Base-by-base conservation (phyloP, 345 rosid species). In the Sonneratia caseolaris region DNA sequence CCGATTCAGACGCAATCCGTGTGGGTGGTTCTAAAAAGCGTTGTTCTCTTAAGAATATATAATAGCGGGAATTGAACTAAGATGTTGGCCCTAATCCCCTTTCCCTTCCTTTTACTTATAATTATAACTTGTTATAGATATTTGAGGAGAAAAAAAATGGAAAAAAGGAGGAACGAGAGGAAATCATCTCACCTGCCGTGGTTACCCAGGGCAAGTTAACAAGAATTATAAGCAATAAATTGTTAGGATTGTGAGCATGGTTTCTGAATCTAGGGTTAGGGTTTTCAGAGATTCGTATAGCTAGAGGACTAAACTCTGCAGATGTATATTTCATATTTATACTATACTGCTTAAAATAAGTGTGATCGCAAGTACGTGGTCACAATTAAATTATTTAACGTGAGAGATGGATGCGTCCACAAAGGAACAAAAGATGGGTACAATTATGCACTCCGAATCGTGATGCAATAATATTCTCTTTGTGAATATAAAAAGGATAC, bases 401-500 rank as follows among this genome's bases (percentile, higher is more conserved):
- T 35, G 18, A 62, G 37, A 62, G 16, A 47, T 57, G 66, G 37
- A 47, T 57, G 66, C 37, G 27, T 70, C 51, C 57, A n/a, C 69
- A 80, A 81, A 77, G 73, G 75, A 81, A 84, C 84, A 79, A 88
- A 86, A 83, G 75, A 73, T 70, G 82, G 71, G 77, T 80, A 78
- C 79, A 82, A 68, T 68, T 71, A 79, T 78, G 75, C 78, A 75
- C 38, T 66, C 38, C 65, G 74, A 78, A 59, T 72, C 73, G 76
- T 80, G 84, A 76, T 76, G 81, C 51, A 74, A 85, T 78, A 79
- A 83, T 88, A 83, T 88, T 88, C 90, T 74, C 81, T 56, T 71
- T 32, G 55, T 71, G 70, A 73, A 51, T 74, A 43, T 76, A 77
- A 66, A 72, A 74, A 51, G 6, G 22, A 16, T 4, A 62, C 6